A percentile compares a stretch with the other conserved stretches of the same genome.
Evolutionary conservation across 2,329 filamentous ascomycete species (phyloP).

Genomic region (Huntiella savannae): DNA sequence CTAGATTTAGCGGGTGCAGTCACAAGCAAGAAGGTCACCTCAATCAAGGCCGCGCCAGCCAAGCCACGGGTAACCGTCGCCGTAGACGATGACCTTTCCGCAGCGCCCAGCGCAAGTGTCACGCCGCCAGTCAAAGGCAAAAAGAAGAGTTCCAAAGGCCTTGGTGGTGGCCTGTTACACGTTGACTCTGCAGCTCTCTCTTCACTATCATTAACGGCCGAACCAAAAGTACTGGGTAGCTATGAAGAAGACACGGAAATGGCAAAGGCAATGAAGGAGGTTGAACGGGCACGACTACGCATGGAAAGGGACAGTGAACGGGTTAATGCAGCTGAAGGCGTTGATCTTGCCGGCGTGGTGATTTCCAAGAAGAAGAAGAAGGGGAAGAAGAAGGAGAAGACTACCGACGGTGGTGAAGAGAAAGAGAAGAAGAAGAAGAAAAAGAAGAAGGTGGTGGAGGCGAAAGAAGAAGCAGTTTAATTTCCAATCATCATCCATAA

Average conservation of each 20-base stretch:
- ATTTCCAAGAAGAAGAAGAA: slow-evolving; percentile 51
- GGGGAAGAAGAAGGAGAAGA: slow-evolving; percentile 20
- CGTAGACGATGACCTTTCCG: slow-evolving; percentile 53
- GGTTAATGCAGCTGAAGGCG: slow-evolving; percentile 51
- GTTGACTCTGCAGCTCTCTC: slow-evolving; percentile 68
- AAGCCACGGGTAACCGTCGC: slow-evolving; percentile 48
- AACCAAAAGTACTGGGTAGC: too few species aligned
- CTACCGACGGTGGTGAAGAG: slow-evolving; percentile 1
- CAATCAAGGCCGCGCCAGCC: slow-evolving; percentile 23
- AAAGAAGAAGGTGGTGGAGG: slow-evolving; percentile 7
- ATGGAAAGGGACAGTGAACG: slow-evolving; percentile 72
- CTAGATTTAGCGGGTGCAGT: slow-evolving; percentile 49
- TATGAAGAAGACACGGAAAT: slow-evolving; percentile 71
- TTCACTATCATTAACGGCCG: too few species aligned
- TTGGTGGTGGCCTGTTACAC: slow-evolving; percentile 39
- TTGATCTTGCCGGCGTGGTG: slow-evolving; percentile 43
- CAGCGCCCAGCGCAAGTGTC: slow-evolving; percentile 30
- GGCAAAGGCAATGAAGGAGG: slow-evolving; percentile 70
- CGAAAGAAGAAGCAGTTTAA: slow-evolving; percentile 5
- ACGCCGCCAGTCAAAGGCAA: slow-evolving; percentile 18
- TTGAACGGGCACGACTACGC: slow-evolving; percentile 68
- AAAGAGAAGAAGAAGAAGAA: slow-evolving; percentile 20
- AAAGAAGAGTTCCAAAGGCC: slow-evolving; percentile 30
- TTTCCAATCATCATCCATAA: slow-evolving; percentile 1
- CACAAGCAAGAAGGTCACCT: slow-evolving; percentile 13